A percentile compares a stretch with the other conserved stretches of the same genome.
phyloP scores from a whole-genome alignment of 371 early-diverging fungal species.

The Mortierella sp. region DNA sequence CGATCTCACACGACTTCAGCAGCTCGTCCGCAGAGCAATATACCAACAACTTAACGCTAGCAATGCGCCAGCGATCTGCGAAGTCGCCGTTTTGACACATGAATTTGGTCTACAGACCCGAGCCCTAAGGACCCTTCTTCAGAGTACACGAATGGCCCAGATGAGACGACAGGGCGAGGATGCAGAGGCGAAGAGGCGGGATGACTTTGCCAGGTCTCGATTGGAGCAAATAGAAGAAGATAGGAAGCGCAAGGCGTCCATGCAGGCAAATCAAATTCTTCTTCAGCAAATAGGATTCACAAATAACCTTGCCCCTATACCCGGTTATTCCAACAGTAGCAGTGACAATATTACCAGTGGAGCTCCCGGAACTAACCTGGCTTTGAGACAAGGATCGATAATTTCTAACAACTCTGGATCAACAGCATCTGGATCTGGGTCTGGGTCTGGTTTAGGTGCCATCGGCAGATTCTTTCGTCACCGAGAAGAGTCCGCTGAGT shows the following conservation, averaged over 20 bases:
- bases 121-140: constrained; percentile 60
- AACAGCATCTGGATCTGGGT: constrained; percentile 12
- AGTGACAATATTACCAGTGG: not conserved
- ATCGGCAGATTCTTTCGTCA: constrained; percentile 43
- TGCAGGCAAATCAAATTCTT: constrained; percentile 16
- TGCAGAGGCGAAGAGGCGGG: constrained; percentile 37
- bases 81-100: constrained; percentile 64
- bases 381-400: not conserved
- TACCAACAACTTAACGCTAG: constrained; percentile 68
- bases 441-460: constrained; percentile 22
- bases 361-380: not conserved
- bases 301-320: no score
- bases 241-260: constrained; percentile 29
- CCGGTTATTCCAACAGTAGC: not conserved
- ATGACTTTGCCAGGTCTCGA: constrained; percentile 46
- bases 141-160: constrained; percentile 30
- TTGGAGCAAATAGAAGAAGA: constrained; percentile 42
- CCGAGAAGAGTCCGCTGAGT: constrained; percentile 35
- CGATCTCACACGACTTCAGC: constrained; percentile 64
- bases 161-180: constrained; percentile 41
- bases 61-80: constrained; percentile 71
- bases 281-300: constrained; percentile 6
- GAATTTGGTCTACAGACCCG: constrained; percentile 67
- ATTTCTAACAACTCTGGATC: not conserved
- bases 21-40: constrained; percentile 63